Evolutionary conservation across 192 early-diverging fungal species (phyloP).

Genomic region (Gamsiella multidivaricata): DNA sequence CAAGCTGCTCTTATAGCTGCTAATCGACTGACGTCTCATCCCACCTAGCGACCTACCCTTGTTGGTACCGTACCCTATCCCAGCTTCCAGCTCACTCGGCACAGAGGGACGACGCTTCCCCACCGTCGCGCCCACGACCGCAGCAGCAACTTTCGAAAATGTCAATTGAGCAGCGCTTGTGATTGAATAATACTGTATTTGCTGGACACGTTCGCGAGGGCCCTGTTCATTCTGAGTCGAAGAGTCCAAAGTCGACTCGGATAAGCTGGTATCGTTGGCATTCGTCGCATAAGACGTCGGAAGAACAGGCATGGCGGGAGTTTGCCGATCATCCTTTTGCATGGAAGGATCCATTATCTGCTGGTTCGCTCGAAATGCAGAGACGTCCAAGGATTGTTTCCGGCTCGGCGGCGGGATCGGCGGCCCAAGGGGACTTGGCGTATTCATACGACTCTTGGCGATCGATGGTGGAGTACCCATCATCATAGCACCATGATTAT

Average conservation of each 20-base stretch:
- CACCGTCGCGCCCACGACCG: slow-evolving; percentile 30
- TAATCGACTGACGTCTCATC: neutral
- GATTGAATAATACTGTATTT: neutral
- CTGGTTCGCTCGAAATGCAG: slow-evolving; percentile 5
- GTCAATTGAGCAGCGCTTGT: slow-evolving; percentile 13
- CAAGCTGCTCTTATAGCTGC: neutral
- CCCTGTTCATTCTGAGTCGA: too few relatives aligned
- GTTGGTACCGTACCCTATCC: neutral
- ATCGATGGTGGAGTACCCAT: slow-evolving; percentile 25
- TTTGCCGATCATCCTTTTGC: too few relatives aligned
- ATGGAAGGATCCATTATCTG: too few relatives aligned
- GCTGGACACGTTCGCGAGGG: too few relatives aligned
- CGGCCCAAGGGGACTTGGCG: neutral
- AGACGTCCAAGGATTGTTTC: slow-evolving; percentile 29
- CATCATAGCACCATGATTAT: neutral
- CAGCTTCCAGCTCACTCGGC: neutral
- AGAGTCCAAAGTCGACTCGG: too few relatives aligned
- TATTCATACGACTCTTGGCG: slow-evolving; percentile 20
- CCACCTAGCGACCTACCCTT: too few relatives aligned
- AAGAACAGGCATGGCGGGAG: too few relatives aligned
- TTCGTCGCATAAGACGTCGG: too few relatives aligned
- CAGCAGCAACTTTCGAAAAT: slow-evolving; percentile 33
- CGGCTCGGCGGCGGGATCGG: slow-evolving; percentile 4
- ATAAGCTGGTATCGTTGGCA: too few relatives aligned
- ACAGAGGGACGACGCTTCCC: slow-evolving; percentile 29